phyloP scores from a whole-genome alignment of 805 yeast species.

The Cyberlindnera samutprakarnensis region DNA sequence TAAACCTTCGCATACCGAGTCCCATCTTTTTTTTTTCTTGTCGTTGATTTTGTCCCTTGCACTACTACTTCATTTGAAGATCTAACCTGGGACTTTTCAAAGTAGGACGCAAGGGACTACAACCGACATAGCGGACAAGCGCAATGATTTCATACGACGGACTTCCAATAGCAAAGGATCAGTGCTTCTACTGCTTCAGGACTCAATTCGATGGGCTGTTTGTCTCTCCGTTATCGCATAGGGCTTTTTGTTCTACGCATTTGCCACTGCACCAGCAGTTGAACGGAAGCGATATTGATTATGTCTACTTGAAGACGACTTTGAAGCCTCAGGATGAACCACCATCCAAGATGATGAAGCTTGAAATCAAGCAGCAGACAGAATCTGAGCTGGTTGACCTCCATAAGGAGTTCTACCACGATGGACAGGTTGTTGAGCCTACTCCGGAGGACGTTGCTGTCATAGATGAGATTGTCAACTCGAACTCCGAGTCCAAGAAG shows the following conservation, averaged over 20 bases:
- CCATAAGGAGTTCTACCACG: constrained; percentile 16
- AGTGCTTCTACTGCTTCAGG: constrained; percentile 82
- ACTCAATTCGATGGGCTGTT: constrained; percentile 65
- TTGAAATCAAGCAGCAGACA: constrained; percentile 55
- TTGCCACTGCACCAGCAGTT: constrained; percentile 47
- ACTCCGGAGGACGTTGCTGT: constrained; percentile 11
- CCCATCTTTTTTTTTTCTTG: too few relatives aligned
- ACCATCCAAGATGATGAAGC: constrained; percentile 44
- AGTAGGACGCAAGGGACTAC: too few relatives aligned
- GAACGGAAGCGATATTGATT: constrained; percentile 43
- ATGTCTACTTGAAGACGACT: constrained; percentile 49
- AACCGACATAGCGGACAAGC: too few relatives aligned
- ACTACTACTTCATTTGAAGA: too few relatives aligned
- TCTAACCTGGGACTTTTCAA: too few relatives aligned
- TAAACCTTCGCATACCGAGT: too few relatives aligned
- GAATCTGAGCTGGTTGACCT: constrained; percentile 60
- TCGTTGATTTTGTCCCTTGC: too few relatives aligned
- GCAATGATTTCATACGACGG: too few relatives aligned
- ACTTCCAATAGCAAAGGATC: constrained; percentile 67
- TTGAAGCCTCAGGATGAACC: constrained; percentile 34
- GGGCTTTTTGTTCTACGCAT: constrained; percentile 61
- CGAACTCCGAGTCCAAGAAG: constrained; percentile 51
- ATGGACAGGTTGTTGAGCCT: constrained; percentile 29
- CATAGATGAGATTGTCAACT: constrained; percentile 39
- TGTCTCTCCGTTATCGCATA: constrained; percentile 68